phyloP scores from a whole-genome alignment of 2,329 filamentous ascomycete genomes.

The Periconia sp. region DNA sequence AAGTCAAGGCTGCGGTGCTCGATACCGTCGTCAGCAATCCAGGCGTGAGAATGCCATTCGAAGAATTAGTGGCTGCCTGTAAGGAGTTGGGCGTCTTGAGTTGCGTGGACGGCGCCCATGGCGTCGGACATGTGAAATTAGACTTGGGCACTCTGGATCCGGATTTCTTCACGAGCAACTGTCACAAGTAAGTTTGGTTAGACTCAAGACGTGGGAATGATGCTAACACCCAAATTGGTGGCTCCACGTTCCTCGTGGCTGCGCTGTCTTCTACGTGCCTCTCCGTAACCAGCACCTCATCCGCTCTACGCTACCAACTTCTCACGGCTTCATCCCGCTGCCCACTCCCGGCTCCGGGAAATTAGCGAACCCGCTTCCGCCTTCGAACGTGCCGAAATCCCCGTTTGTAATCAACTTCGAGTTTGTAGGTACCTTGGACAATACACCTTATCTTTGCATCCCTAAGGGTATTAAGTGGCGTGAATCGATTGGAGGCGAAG shows the following conservation, averaged over 20 bases:
- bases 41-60: constrained; percentile 80
- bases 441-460: constrained; percentile 73
- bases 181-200: constrained; percentile 46
- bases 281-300: constrained; percentile 76
- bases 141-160: constrained; percentile 71
- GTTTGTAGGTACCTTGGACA: constrained; percentile 78
- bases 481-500: constrained; percentile 73
- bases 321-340: constrained; percentile 72
- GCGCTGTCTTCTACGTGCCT: constrained; percentile 82
- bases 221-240: constrained; percentile 58
- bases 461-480: constrained; percentile 76
- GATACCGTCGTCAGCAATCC: constrained; percentile 83
- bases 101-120: constrained; percentile 84
- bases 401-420: constrained; percentile 75
- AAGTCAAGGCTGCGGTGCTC: constrained; percentile 72
- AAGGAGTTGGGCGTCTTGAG: constrained; percentile 71
- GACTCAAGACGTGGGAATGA: neutral
- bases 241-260: constrained; percentile 80
- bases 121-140: constrained; percentile 77
- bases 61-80: constrained; percentile 69
- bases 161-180: constrained; percentile 88
- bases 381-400: constrained; percentile 52
- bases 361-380: constrained; percentile 15
- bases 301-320: constrained; percentile 77
- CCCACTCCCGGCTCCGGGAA: constrained; percentile 36